A percentile compares a stretch with the other conserved stretches of the same genome.
Conservation (phyloP, 2,329 filamentous ascomycete genomes). For the Coniochaeta sp. region DNA sequence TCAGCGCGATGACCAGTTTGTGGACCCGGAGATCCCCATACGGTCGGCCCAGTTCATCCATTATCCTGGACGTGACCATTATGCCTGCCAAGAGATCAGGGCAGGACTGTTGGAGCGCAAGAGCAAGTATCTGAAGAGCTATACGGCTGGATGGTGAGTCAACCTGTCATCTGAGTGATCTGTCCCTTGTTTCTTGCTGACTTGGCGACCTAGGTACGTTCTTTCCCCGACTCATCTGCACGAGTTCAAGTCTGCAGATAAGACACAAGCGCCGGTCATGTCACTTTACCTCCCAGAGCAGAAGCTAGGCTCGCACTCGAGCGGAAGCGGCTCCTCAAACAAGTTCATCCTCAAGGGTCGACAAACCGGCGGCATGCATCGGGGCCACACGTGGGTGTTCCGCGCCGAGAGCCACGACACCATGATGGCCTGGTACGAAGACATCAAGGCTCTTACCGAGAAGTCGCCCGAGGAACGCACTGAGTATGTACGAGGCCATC, state of each 20-base stretch:
- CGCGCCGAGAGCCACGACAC: slow-evolving; percentile 74
- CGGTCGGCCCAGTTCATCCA: slow-evolving; percentile 74
- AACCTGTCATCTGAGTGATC: background rate
- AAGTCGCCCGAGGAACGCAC: slow-evolving; percentile 81
- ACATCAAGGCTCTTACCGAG: slow-evolving; percentile 84
- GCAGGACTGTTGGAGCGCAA: slow-evolving; percentile 92
- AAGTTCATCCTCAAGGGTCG: slow-evolving; percentile 98
- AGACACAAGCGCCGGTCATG: slow-evolving; percentile 87
- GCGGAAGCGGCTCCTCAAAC: slow-evolving; percentile 75
- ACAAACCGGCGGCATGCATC: slow-evolving; percentile 88
- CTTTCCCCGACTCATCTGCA: slow-evolving; percentile 94
- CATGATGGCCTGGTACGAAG: slow-evolving; percentile 95
- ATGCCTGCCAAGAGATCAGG: slow-evolving; percentile 73
- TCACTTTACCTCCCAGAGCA: slow-evolving; percentile 92
- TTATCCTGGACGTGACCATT: slow-evolving; percentile 85
- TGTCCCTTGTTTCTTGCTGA: background rate
- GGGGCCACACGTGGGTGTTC: slow-evolving; percentile 67
- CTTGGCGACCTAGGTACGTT: slow-evolving; percentile 63
- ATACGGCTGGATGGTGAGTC: slow-evolving; percentile 84
- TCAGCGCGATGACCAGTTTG: slow-evolving; percentile 72
- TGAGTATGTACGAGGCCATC: slow-evolving; percentile 78
- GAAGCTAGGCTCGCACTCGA: slow-evolving; percentile 87
- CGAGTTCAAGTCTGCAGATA: slow-evolving; percentile 98
- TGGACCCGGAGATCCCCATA: slow-evolving; percentile 75
- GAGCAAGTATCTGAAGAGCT: slow-evolving; percentile 98